Percentiles rank a stretch among this genome's conserved stretches.
Evolutionary conservation across 768 basidiomycete genomes (phyloP).

Genomic region (Daedaleopsis sinensis): DNA sequence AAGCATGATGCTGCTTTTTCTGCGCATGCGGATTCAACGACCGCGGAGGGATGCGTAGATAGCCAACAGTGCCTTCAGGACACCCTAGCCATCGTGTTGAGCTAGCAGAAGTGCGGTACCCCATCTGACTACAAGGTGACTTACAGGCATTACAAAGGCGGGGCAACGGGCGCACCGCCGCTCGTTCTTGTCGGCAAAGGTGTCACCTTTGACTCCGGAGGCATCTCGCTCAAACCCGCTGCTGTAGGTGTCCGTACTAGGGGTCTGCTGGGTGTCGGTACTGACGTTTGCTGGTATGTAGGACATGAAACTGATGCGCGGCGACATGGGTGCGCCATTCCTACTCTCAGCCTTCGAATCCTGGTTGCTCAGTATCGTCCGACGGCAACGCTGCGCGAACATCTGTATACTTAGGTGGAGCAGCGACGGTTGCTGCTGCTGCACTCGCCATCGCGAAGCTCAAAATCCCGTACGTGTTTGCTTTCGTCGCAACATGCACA

Average conservation of each 20-base stretch:
- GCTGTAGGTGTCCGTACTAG: constrained; percentile 44
- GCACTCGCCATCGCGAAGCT: constrained; percentile 82
- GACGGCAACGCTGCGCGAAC: background rate
- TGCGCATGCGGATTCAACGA: no score
- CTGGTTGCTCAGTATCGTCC: background rate
- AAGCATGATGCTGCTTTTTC: no score
- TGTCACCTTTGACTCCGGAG: constrained; percentile 89
- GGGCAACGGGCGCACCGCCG: constrained; percentile 56
- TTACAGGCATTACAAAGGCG: constrained; percentile 81
- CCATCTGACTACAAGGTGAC: no score
- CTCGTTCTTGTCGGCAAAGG: constrained; percentile 86
- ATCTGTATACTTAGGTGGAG: constrained; percentile 55
- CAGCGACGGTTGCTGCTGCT: constrained; percentile 75
- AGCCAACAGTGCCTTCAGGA: no score
- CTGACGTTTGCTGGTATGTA: constrained; percentile 27
- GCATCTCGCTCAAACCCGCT: constrained; percentile 80
- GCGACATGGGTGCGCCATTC: constrained; percentile 73
- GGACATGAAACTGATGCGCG: constrained; percentile 86
- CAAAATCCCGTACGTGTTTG: constrained; percentile 66
- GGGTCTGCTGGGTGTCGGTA: background rate
- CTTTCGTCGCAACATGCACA: background rate
- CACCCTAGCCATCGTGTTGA: no score
- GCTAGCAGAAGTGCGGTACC: no score
- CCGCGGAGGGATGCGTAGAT: no score
- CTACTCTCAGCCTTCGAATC: no score